Conservation (phyloP, 78 protist genomes). For the Cavenderia fasciculata region DNA sequence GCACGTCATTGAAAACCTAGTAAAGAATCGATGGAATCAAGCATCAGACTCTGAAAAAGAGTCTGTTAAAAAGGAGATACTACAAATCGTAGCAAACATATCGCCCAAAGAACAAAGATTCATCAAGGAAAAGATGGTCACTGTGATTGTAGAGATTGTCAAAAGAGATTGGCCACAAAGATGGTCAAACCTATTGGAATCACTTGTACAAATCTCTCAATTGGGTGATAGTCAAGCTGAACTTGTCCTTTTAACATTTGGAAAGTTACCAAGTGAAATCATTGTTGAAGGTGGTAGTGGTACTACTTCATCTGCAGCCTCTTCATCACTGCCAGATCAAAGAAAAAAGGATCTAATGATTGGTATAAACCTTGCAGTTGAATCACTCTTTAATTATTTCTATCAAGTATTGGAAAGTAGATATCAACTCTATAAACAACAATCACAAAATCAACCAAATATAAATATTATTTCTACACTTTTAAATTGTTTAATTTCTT, state of each 20-base stretch:
- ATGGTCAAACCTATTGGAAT: conserved; percentile 63
- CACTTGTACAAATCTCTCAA: conserved; percentile 22
- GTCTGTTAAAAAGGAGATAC: conserved; percentile 36
- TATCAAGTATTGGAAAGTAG: conserved; percentile 7
- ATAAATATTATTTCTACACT: conserved; percentile 17
- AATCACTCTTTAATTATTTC: conserved; percentile 37
- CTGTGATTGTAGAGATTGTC: conserved; percentile 66
- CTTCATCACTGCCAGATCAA: conserved; percentile 17
- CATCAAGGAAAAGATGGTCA: conserved; percentile 71
- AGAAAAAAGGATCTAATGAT: conserved; percentile 70
- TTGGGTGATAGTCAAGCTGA: conserved; percentile 45
- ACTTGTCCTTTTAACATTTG: conserved; percentile 33
- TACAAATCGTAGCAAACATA: conserved; percentile 22
- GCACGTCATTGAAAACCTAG: conserved; percentile 53
- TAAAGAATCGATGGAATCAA: conserved; percentile 55
- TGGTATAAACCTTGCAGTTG: conserved; percentile 46
- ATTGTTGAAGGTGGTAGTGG: conserved; percentile 17
- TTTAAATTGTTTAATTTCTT: conserved; percentile 5
- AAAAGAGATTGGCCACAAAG: conserved; percentile 82
- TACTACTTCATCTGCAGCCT: not conserved
- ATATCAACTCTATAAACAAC: conserved; percentile 2
- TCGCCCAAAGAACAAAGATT: conserved; percentile 36
- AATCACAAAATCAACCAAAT: not conserved
- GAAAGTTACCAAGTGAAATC: conserved; percentile 72
- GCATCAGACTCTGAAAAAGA: conserved; percentile 35